phyloP scores from a whole-genome alignment of 2,329 filamentous ascomycete species.

The Xylariaceae sp. region DNA sequence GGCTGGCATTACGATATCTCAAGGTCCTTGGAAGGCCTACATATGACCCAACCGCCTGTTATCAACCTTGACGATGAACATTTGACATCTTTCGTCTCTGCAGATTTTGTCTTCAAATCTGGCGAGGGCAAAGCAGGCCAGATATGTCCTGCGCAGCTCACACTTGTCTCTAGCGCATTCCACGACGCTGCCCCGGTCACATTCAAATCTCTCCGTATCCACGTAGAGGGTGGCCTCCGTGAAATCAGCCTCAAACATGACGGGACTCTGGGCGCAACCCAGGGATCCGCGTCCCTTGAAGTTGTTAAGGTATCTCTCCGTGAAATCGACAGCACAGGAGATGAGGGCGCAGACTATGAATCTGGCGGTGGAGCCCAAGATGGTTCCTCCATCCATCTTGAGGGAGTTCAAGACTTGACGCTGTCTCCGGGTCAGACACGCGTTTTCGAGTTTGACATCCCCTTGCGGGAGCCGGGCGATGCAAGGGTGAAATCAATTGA shows the following conservation, averaged over 20 bases:
- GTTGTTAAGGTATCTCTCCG: slow-evolving; percentile 19
- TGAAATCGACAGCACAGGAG: slow-evolving; percentile 25
- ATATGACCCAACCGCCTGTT: slow-evolving; percentile 39
- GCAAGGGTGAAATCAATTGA: slow-evolving; percentile 60
- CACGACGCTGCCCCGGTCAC: slow-evolving; percentile 45
- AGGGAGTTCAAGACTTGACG: slow-evolving; percentile 57
- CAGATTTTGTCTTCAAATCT: slow-evolving; percentile 53
- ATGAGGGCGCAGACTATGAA: slow-evolving; percentile 24
- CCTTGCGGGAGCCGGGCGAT: slow-evolving; percentile 77
- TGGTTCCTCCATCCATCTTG: slow-evolving; percentile 36
- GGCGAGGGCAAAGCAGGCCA: slow-evolving; percentile 59
- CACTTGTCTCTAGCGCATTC: slow-evolving; percentile 52
- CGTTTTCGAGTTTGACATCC: slow-evolving; percentile 65
- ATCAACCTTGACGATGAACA: slow-evolving; percentile 48
- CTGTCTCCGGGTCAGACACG: slow-evolving; percentile 62
- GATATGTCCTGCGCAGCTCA: slow-evolving; percentile 51
- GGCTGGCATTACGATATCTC: slow-evolving; percentile 58
- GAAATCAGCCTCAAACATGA: slow-evolving; percentile 47
- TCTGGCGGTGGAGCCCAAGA: slow-evolving; percentile 23
- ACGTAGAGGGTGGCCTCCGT: slow-evolving; percentile 54
- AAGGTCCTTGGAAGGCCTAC: slow-evolving; percentile 49
- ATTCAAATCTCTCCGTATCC: slow-evolving; percentile 46
- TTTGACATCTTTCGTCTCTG: slow-evolving; percentile 48
- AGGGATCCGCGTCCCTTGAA: slow-evolving; percentile 9
- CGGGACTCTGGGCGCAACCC: slow-evolving; percentile 9